Base-by-base conservation (phyloP, 345 rosid genomes). In the Pelargonium nanum region DNA sequence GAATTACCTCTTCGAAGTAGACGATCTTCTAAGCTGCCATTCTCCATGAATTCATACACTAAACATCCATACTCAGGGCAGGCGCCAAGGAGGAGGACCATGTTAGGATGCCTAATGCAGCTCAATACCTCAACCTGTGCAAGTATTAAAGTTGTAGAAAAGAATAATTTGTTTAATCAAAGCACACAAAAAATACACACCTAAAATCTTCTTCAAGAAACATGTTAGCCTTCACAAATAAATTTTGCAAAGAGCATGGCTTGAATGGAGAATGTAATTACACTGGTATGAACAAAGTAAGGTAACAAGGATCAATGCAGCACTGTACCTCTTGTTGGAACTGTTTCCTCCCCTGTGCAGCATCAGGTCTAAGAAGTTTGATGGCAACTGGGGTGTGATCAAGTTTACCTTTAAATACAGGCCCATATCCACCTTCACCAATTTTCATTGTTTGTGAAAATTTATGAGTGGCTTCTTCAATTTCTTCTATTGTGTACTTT, bases 371-470 rank as follows among this genome's bases (percentile, higher is more conserved):
- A 60, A 92, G 72, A 57, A 78, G 84, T 77, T 89, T 92, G 55
- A 92, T 86, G 20, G 97, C 97, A 0, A 92, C 97, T 0, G 85
- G 75, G 1, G 97, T 92, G 68, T 89, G 95, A 68, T 92, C 97
- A 48, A 92, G 77, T 65, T 69, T 51, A 53, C 91, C 77, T 68
- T 78, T 84, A 73, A 82, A 92, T 22, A 92, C 96, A 4, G 99
- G 99, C 8, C 99, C 99, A 68, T 89, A 92, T 25, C 97, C 88
- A 1, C 99, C 99, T 80, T 84, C 97, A 22, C 99, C 99, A 17
- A 92, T 87, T 79, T 85, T 89, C 66, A 75, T 78, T 10, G 75
- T 59, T 1, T 76, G 75, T 10, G 81, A 30, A 50, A 92, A 92
- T 77, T 40, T 83, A 13, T 92, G 83, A 0, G 97, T 89, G 67